phyloP scores from a whole-genome alignment of 1,284 basidiomycete species.

The Moesziomyces parantarcticus region DNA sequence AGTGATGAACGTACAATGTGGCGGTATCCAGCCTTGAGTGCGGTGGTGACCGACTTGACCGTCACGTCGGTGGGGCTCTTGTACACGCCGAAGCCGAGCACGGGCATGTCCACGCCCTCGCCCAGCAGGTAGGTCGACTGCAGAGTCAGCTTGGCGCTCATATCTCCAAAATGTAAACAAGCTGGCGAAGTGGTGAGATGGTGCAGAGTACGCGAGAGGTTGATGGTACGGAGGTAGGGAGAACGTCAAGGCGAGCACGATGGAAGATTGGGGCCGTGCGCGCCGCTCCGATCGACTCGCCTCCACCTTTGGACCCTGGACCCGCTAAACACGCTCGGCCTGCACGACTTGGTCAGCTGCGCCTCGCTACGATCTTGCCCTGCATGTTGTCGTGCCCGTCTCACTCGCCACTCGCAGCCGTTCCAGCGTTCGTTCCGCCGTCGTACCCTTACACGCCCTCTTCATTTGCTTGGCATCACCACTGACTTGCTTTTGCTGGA shows the following conservation, averaged over 20 bases:
- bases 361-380: slow-evolving; percentile 12
- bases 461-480: too few relatives aligned
- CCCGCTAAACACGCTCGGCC: background rate
- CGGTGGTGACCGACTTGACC: slow-evolving; percentile 31
- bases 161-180: background rate
- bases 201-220: too few relatives aligned
- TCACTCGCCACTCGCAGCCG: background rate
- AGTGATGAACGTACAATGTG: slow-evolving; percentile 14
- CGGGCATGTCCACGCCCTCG: slow-evolving; percentile 40
- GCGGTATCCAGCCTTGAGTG: slow-evolving; percentile 40
- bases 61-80: slow-evolving; percentile 35
- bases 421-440: too few relatives aligned
- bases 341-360: slow-evolving; percentile 26
- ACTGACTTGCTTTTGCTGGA: too few relatives aligned
- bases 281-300: background rate
- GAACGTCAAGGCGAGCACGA: background rate
- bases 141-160: slow-evolving; percentile 31
- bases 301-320: slow-evolving; percentile 22
- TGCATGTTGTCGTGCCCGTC: background rate
- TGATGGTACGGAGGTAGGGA: background rate
- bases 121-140: slow-evolving; percentile 31
- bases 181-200: background rate
- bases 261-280: background rate
- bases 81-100: slow-evolving; percentile 48
- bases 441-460: too few relatives aligned